Evolutionary conservation across 78 protist species (phyloP).

Genomic region (Emiliania huxleyi): DNA sequence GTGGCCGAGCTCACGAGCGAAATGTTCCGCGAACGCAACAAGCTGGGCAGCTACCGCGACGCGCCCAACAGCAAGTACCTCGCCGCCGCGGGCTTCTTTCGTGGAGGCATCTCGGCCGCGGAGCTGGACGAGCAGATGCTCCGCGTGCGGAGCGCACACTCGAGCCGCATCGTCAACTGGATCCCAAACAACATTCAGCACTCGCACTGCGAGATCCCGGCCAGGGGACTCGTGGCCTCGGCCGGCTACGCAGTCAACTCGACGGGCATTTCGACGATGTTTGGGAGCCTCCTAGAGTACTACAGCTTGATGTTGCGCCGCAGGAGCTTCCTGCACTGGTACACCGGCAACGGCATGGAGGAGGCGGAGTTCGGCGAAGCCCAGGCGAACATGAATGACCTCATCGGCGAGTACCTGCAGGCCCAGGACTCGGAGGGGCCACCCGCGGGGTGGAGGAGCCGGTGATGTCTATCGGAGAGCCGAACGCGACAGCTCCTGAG

Average conservation of each 20-base stretch:
- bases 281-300: constrained; percentile 92
- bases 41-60: constrained; percentile 98
- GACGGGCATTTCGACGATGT: constrained; percentile 96
- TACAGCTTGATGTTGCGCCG: constrained; percentile 96
- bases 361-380: constrained; percentile 99
- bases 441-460: no score
- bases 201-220: constrained; percentile 95
- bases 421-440: constrained; percentile 80
- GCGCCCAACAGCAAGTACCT: constrained; percentile 97
- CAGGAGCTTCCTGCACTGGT: constrained; percentile 99
- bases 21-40: constrained; percentile 97
- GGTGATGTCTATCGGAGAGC: no score
- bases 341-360: constrained; percentile 99
- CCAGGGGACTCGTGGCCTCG: constrained; percentile 93
- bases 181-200: constrained; percentile 98
- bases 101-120: constrained; percentile 93
- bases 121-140: constrained; percentile 98
- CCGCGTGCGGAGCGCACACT: constrained; percentile 89
- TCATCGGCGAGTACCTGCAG: constrained; percentile 97
- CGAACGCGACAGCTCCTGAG: no score
- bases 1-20: constrained; percentile 97
- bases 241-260: constrained; percentile 95
- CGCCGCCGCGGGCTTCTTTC: constrained; percentile 94
- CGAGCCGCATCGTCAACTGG: constrained; percentile 96
- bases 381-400: constrained; percentile 96